Base-by-base conservation (phyloP, 2,329 filamentous ascomycete species). In the Akanthomyces uredinophilus region DNA sequence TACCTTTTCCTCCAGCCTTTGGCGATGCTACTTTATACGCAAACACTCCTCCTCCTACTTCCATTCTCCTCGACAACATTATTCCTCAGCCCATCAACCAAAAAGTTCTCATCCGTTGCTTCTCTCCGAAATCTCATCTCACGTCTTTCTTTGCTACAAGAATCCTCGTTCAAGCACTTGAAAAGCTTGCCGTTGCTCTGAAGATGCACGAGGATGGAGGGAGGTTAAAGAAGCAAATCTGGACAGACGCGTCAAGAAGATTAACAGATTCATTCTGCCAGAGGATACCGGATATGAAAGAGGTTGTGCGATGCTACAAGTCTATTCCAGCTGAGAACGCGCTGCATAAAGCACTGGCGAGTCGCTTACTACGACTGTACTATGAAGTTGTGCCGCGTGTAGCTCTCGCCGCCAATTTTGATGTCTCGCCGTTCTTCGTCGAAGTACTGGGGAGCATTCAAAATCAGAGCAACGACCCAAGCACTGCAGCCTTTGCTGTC, bases 91-190 rank as follows among this genome's bases (percentile, higher is more conserved):
- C 93, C 0, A 78, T 98, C 41, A 93, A 84, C 11, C 88, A 92
- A 66, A 92, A 92, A 70, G 87, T 88, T 1, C 79, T 98, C 50
- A 85, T 86, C 13, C 87, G 89, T 65, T 97, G 93, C 70, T 74
- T 99, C 41, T 88, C 90, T 41, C 85, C 89, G 64, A 90, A 88
- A 66, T 88, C 88, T 3, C 86, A 91, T 60, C 81, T 99, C 29
- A 85, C 96, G 37, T 90, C 89, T 1, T 88, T 98, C 69, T 96
- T 97, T 66, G 89, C 89, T 0, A 84, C 92, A 13, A 87, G 92
- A 3, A 84, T 98, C 24, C 79, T 99, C 35, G 87, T 90, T 0
- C 77, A 91, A 4, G 86, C 92, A 0, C 85, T 98, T 52, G 84
- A 89, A 66, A 99, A 99, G 74, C 78, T 99, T 20, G 80, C 83